Evolutionary conservation across 208 protist species (phyloP).

Genomic region (Trypanosoma mega): DNA sequence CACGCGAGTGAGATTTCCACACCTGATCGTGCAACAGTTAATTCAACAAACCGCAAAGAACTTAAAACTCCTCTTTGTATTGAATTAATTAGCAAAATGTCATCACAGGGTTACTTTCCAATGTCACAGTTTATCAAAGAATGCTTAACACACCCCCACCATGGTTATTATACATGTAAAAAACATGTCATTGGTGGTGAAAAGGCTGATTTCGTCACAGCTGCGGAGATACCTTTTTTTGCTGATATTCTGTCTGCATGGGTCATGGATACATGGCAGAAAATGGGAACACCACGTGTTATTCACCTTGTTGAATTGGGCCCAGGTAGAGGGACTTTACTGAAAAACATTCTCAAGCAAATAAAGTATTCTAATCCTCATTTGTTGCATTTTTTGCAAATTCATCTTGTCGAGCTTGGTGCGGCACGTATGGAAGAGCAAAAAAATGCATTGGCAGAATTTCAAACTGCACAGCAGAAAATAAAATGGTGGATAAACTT

Average conservation of each 20-base stretch:
- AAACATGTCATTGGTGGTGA: constrained; percentile 83
- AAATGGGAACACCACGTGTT: constrained; percentile 88
- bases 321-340: constrained; percentile 80
- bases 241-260: constrained; percentile 89
- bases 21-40: constrained; percentile 77
- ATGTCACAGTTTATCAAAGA: constrained; percentile 92
- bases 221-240: constrained; percentile 90
- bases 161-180: constrained; percentile 90
- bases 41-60: constrained; percentile 76
- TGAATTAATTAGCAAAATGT: constrained; percentile 82
- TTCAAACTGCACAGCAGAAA: constrained; percentile 81
- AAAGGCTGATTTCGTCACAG: constrained; percentile 90
- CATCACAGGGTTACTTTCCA: constrained; percentile 86
- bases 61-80: constrained; percentile 84
- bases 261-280: constrained; percentile 90
- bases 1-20: constrained; percentile 88
- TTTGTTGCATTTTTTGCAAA: constrained; percentile 84
- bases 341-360: constrained; percentile 87
- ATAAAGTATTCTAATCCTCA: constrained; percentile 86
- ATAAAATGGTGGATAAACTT: constrained; percentile 90
- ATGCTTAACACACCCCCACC: constrained; percentile 84
- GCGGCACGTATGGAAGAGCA: constrained; percentile 82
- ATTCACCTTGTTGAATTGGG: constrained; percentile 90
- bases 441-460: constrained; percentile 72
- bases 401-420: constrained; percentile 88